Conservation (phyloP, 2,329 filamentous ascomycete genomes). For the Salinomyces thailandicus region DNA sequence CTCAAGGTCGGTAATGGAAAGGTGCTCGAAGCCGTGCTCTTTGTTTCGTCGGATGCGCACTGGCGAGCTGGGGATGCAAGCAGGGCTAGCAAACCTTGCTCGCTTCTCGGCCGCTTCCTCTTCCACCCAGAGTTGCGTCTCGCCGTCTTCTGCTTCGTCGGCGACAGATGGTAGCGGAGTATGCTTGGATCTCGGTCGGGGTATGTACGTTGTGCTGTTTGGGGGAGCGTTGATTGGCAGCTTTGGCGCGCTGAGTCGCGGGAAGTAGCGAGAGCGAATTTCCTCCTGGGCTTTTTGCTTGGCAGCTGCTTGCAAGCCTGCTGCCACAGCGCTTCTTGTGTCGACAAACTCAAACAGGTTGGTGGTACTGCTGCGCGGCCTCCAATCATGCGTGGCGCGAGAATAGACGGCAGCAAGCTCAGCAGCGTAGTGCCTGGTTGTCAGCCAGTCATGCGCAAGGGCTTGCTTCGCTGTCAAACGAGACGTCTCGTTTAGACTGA, state of each 20-base stretch:
- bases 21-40: not conserved
- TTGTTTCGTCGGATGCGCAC: not conserved
- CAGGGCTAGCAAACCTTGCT: not conserved
- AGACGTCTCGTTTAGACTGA: conserved; percentile 39
- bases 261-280: not conserved
- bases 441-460: conserved; percentile 47
- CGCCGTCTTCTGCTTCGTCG: not conserved
- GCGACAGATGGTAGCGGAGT: not conserved
- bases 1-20: not conserved
- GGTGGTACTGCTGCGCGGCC: conserved; percentile 22
- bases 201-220: not conserved
- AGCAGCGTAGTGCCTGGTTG: conserved; percentile 36
- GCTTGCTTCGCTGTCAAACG: conserved; percentile 46
- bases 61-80: not conserved
- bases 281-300: no score
- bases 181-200: not conserved
- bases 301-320: no score
- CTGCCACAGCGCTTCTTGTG: conserved; percentile 7
- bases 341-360: conserved; percentile 10
- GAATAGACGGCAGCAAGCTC: conserved; percentile 42
- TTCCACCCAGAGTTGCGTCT: not conserved
- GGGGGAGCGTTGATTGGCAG: not conserved
- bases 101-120: not conserved
- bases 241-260: not conserved
- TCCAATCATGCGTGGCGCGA: conserved; percentile 41